Conservation (phyloP, 352 stramenopile species). For the Phytophthora crassamura region DNA sequence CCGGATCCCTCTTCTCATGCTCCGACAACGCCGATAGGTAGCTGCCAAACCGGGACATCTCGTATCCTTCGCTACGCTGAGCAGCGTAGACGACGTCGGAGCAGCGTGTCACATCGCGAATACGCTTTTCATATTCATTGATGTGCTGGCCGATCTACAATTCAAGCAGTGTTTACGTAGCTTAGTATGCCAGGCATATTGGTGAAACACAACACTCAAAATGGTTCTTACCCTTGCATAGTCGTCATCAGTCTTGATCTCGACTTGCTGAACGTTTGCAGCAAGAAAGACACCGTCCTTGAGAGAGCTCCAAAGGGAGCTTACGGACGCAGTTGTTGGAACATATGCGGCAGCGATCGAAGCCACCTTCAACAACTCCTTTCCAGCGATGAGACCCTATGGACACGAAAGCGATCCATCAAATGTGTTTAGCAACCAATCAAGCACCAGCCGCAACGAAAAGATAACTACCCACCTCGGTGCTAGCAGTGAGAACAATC, state of each 20-base stretch:
- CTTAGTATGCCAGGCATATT: neutral
- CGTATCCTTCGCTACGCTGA: constrained; percentile 84
- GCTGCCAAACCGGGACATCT: constrained; percentile 87
- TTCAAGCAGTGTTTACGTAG: neutral
- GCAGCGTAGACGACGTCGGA: constrained; percentile 85
- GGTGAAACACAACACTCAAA: neutral
- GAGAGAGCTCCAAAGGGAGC: constrained; percentile 83
- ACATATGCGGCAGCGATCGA: constrained; percentile 80
- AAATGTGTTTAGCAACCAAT: neutral
- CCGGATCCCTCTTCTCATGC: constrained; percentile 75
- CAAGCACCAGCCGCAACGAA: neutral
- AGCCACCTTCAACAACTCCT: constrained; percentile 82
- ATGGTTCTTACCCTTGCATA: constrained; percentile 63
- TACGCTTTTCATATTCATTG: constrained; percentile 85
- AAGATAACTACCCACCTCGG: constrained; percentile 54
- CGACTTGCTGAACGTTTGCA: constrained; percentile 83
- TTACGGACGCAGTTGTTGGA: constrained; percentile 75
- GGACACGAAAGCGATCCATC: neutral
- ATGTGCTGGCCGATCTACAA: constrained; percentile 87
- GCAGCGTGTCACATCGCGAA: constrained; percentile 81
- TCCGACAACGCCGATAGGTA: constrained; percentile 81
- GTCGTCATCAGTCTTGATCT: constrained; percentile 90
- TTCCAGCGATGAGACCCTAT: constrained; percentile 82
- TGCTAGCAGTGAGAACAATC: constrained; percentile 83
- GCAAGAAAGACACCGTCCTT: constrained; percentile 83